phyloP scores from a whole-genome alignment of 1,139 yeast genomes.

The Sugiyamaella castrensis region DNA sequence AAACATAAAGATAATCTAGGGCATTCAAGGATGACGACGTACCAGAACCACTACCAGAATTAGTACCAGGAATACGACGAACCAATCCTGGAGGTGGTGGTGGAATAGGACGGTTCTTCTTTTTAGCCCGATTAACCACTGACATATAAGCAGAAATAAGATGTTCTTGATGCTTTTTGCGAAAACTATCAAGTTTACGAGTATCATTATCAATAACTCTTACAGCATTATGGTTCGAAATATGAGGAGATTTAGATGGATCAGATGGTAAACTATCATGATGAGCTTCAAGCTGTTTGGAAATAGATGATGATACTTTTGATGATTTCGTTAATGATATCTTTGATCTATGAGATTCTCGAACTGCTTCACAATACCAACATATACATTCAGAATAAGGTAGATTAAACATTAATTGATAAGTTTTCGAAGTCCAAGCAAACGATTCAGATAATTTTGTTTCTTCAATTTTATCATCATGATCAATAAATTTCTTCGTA shows the following conservation, averaged over 20 bases:
- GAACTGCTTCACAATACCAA: conserved; percentile 33
- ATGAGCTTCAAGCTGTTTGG: conserved; percentile 1
- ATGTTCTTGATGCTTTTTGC: not conserved
- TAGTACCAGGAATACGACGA: not conserved
- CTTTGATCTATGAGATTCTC: conserved; percentile 18
- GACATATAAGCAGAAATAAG: conserved; percentile 5
- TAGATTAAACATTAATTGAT: conserved; percentile 27
- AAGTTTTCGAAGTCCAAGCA: conserved; percentile 30
- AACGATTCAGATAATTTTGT: conserved; percentile 30
- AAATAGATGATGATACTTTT: conserved; percentile 2
- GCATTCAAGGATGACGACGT: not conserved
- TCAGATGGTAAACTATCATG: conserved; percentile 3
- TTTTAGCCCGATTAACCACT: conserved; percentile 15
- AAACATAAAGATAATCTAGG: conserved; percentile 3
- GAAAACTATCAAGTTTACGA: not conserved
- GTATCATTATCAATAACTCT: not conserved
- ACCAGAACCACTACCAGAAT: not conserved
- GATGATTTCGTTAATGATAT: not conserved
- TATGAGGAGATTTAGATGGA: conserved; percentile 16
- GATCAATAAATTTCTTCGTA: conserved; percentile 32
- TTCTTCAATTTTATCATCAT: conserved; percentile 37
- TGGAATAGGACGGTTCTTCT: conserved; percentile 6
- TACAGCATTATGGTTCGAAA: conserved; percentile 25
- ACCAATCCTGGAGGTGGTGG: conserved; percentile 9
- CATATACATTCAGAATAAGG: conserved; percentile 38